Conservation (phyloP, 352 stramenopile genomes). For the Blastocystis sp. region DNA sequence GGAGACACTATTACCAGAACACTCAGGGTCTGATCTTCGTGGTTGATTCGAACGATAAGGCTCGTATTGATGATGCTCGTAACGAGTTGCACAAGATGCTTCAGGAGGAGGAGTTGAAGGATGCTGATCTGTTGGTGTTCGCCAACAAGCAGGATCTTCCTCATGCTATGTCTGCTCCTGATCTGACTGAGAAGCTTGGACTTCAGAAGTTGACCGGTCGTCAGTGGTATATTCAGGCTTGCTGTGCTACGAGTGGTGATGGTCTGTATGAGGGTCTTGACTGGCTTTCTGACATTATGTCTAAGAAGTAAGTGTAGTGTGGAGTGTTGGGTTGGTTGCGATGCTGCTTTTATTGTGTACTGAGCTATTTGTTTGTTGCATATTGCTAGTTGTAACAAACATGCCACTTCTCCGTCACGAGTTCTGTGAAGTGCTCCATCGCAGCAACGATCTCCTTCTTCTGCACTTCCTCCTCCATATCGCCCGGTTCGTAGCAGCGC, state of each 20-base stretch:
- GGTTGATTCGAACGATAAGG: slow-evolving; percentile 95
- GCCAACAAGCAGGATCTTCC: slow-evolving; percentile 99
- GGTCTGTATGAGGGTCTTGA: slow-evolving; percentile 98
- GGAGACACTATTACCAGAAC: slow-evolving; percentile 99
- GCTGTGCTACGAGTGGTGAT: slow-evolving; percentile 95
- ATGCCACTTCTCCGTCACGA: neutral
- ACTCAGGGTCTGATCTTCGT: slow-evolving; percentile 99
- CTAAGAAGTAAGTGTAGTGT: slow-evolving; percentile 74
- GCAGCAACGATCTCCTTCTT: slow-evolving; percentile 1
- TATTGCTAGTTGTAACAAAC: neutral
- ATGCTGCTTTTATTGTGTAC: no score
- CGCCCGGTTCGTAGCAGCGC: neutral
- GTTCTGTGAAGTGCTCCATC: neutral
- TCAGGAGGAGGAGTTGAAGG: slow-evolving; percentile 93
- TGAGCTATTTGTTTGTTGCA: no score
- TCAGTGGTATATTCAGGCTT: slow-evolving; percentile 99
- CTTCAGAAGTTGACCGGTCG: slow-evolving; percentile 91
- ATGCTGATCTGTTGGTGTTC: slow-evolving; percentile 94
- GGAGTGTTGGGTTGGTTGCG: no score
- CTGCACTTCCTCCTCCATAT: slow-evolving; percentile 7
- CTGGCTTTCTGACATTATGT: slow-evolving; percentile 86
- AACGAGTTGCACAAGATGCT: slow-evolving; percentile 97
- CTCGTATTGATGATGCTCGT: slow-evolving; percentile 91
- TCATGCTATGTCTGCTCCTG: slow-evolving; percentile 92
- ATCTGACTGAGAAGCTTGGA: slow-evolving; percentile 97